A percentile compares a stretch with the other conserved stretches of the same genome.
Conservation (phyloP, 75 land plant genomes). For the Picea sitchensis region DNA sequence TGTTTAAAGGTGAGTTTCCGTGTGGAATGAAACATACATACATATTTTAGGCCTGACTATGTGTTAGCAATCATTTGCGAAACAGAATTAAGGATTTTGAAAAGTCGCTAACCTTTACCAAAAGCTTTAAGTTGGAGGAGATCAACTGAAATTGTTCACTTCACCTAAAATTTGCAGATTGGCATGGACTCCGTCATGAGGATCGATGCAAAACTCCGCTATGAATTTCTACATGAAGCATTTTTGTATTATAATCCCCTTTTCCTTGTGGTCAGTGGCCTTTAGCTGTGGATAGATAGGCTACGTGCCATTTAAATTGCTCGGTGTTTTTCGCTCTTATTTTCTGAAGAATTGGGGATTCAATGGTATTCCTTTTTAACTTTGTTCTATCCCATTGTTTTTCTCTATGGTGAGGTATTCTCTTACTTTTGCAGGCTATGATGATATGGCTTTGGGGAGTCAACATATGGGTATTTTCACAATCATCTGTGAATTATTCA, state of each 20-base stretch:
- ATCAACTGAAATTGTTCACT: conserved; percentile 2
- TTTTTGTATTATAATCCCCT: conserved; percentile 96
- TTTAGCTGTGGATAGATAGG: background rate
- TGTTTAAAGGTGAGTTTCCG: conserved; percentile 67
- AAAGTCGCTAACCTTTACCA: background rate
- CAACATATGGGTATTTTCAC: conserved; percentile 84
- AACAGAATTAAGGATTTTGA: background rate
- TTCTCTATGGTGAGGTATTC: background rate
- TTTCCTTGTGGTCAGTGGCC: conserved; percentile 74
- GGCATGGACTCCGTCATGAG: conserved; percentile 81
- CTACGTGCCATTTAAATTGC: background rate
- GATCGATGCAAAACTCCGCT: conserved; percentile 56
- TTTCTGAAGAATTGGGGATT: background rate
- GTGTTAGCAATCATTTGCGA: background rate
- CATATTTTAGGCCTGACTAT: background rate
- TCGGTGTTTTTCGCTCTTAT: background rate
- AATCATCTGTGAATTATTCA: conserved; percentile 69
- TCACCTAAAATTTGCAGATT: conserved; percentile 40
- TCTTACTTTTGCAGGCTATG: conserved; percentile 62
- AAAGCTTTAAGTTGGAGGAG: background rate
- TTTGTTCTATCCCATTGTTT: background rate
- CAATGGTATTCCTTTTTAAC: background rate
- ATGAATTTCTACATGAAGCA: conserved; percentile 84
- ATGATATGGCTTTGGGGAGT: conserved; percentile 99
- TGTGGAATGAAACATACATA: background rate